A percentile compares a stretch with the other conserved stretches of the same genome.
These are phyloP conservation scores for Myriangium duriaei DNA, from an alignment of 2,329 filamentous ascomycete species.

Conservation along the genomic window DNA sequence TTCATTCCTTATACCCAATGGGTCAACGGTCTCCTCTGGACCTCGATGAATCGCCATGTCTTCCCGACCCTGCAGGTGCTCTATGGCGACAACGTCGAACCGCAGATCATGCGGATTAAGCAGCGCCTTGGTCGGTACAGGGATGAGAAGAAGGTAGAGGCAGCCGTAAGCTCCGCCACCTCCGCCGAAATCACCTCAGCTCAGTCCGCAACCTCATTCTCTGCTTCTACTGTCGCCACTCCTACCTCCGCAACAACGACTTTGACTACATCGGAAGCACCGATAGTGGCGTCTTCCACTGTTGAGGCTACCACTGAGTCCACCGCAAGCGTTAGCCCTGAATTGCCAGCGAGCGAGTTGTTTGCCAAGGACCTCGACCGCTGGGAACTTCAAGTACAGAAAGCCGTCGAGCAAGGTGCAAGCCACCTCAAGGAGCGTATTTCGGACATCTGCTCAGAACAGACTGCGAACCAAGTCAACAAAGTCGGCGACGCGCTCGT, in stretches of 20 bases:
- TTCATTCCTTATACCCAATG: conserved; percentile 60
- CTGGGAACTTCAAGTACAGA: conserved; percentile 83
- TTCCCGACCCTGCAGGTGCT: conserved; percentile 71
- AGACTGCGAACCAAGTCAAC: conserved; percentile 54
- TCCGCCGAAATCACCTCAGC: conserved; percentile 4
- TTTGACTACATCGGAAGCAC: conserved; percentile 16
- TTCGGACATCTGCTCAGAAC: conserved; percentile 58
- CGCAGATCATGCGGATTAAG: conserved; percentile 83
- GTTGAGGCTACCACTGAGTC: conserved; percentile 14
- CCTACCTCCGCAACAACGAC: not conserved
- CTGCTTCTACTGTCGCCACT: conserved; percentile 13
- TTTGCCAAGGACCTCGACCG: conserved; percentile 66
- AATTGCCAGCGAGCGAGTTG: conserved; percentile 37
- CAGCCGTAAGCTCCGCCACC: conserved; percentile 38
- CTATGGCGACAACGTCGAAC: conserved; percentile 87
- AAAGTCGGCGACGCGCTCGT: conserved; percentile 55
- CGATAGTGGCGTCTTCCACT: conserved; percentile 14
- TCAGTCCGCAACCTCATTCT: conserved; percentile 14
- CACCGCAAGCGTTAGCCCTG: conserved; percentile 26
- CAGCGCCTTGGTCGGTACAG: conserved; percentile 73
- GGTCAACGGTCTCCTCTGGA: conserved; percentile 54
- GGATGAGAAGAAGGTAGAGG: conserved; percentile 49
- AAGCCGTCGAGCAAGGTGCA: conserved; percentile 73
- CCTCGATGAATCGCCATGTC: conserved; percentile 62
- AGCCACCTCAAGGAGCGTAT: conserved; percentile 53